Conservation (phyloP, 495 filamentous ascomycete genomes). For the Apodospora peruviana region DNA sequence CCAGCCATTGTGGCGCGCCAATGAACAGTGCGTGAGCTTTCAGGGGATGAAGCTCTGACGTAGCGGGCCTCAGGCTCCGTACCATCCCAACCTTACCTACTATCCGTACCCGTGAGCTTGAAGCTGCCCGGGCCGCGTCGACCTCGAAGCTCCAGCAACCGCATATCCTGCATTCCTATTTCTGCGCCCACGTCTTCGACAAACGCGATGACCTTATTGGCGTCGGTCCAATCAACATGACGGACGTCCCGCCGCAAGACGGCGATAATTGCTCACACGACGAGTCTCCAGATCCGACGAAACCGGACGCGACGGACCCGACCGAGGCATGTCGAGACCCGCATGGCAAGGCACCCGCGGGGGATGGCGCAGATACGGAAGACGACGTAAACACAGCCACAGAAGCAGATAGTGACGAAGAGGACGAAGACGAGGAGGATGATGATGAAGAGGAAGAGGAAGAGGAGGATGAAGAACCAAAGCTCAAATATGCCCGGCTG, state of each 20-base stretch:
- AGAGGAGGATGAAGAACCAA: constrained; percentile 91
- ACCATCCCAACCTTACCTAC: too few relatives aligned
- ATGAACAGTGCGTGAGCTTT: not conserved
- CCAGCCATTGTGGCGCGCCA: not conserved
- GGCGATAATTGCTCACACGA: constrained; percentile 25
- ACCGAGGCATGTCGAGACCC: not conserved
- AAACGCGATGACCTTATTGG: constrained; percentile 22
- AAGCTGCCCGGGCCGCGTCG: too few relatives aligned
- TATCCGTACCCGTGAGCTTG: too few relatives aligned
- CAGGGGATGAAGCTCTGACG: constrained; percentile 16
- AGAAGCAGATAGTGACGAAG: constrained; percentile 7
- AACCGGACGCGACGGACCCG: not conserved
- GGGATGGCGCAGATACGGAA: constrained; percentile 3
- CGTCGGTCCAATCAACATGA: constrained; percentile 32
- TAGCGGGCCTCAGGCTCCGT: constrained; percentile 9
- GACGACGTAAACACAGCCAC: constrained; percentile 6
- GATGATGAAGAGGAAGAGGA: constrained; percentile 70
- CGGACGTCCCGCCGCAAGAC: constrained; percentile 35
- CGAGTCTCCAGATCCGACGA: not conserved
- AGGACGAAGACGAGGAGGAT: constrained; percentile 35
- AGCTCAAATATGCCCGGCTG: constrained; percentile 82
- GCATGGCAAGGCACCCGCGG: not conserved
- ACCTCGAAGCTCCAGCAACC: too few relatives aligned
- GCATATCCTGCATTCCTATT: too few relatives aligned
- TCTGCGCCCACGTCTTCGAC: too few relatives aligned